phyloP scores from a whole-genome alignment of 192 early-diverging fungal species.

The Radiomyces spectabilis region DNA sequence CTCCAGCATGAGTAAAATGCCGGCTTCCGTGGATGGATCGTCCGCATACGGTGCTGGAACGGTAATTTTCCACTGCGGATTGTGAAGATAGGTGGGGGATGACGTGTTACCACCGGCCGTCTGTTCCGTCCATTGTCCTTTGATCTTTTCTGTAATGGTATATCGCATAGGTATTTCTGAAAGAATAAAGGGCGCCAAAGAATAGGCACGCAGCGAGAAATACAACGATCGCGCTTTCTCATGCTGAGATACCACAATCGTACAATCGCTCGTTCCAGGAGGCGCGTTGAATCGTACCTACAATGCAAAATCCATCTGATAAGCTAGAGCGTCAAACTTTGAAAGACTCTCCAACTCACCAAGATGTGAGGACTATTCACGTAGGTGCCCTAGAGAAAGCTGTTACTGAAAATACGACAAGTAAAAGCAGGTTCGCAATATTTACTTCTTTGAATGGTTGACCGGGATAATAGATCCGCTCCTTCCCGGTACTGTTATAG shows the following conservation, averaged over 20 bases:
- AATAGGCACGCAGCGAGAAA: conserved; percentile 70
- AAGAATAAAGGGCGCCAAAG: conserved; percentile 55
- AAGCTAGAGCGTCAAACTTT: too few species aligned
- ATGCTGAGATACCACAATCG: conserved; percentile 77
- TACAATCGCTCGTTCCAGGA: conserved; percentile 49
- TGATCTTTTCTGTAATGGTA: conserved; percentile 44
- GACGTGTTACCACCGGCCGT: conserved; percentile 74
- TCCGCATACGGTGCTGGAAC: conserved; percentile 32
- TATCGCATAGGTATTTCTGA: conserved; percentile 53
- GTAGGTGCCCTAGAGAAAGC: conserved; percentile 63
- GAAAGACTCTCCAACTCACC: too few species aligned
- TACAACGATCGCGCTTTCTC: conserved; percentile 61
- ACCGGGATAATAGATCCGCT: conserved; percentile 60
- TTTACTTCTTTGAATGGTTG: conserved; percentile 36
- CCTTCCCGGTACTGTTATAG: conserved; percentile 60
- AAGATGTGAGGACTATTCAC: conserved; percentile 83
- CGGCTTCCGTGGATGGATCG: conserved; percentile 4
- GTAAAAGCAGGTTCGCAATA: conserved; percentile 8
- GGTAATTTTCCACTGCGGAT: conserved; percentile 71
- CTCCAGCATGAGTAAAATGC: conserved; percentile 56
- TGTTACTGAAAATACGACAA: background rate
- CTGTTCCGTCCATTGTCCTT: conserved; percentile 62
- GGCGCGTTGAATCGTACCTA: conserved; percentile 59
- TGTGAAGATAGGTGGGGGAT: conserved; percentile 61
- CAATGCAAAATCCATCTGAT: conserved; percentile 3